phyloP scores from a whole-genome alignment of 148 eudicot species.

The Chenopodium berlandieri region DNA sequence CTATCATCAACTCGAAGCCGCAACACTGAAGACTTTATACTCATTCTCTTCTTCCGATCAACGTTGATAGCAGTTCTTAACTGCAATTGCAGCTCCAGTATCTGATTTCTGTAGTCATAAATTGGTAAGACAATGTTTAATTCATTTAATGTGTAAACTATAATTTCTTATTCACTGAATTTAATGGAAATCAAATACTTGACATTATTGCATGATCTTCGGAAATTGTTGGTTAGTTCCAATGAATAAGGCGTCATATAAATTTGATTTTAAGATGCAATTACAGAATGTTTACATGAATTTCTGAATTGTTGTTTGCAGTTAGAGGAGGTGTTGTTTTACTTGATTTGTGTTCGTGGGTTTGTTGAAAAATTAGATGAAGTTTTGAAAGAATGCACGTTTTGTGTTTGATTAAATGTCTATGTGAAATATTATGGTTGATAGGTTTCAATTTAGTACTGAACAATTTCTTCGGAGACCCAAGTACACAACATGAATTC shows the following conservation, averaged over 20 bases:
- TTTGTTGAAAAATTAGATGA: neutral
- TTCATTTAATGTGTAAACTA: neutral
- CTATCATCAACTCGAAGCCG: too few relatives aligned
- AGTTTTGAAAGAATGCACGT: neutral
- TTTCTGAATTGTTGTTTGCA: too few relatives aligned
- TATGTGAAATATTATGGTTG: neutral
- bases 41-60: too few relatives aligned
- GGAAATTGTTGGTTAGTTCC: neutral
- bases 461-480: too few relatives aligned
- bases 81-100: neutral
- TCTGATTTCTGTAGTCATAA: neutral
- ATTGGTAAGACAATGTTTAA: neutral
- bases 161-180: neutral
- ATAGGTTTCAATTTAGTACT: neutral
- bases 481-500: neutral
- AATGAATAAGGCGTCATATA: too few relatives aligned
- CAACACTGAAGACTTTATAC: neutral
- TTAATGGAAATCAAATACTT: neutral
- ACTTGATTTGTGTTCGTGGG: too few relatives aligned
- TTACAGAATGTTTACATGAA: too few relatives aligned
- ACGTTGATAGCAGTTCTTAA: neutral
- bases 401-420: conserved; percentile 26
- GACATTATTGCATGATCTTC: neutral
- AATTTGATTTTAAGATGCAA: too few relatives aligned
- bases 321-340: too few relatives aligned